These are phyloP conservation scores for Clarireedia homoeocarpa DNA, from an alignment of 2,329 filamentous ascomycete genomes.

Conservation along the genomic window DNA sequence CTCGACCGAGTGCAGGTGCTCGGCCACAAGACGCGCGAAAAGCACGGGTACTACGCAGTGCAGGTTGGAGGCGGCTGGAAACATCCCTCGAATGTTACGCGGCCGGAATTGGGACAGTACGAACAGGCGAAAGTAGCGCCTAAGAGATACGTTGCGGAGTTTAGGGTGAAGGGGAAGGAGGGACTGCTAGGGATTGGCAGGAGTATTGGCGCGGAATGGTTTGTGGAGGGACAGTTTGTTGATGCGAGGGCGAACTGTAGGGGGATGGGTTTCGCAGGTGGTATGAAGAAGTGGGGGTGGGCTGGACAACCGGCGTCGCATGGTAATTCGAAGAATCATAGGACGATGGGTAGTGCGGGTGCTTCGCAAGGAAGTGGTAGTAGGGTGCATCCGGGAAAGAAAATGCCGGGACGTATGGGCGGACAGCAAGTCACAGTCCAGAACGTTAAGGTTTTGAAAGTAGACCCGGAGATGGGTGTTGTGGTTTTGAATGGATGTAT, in stretches of 20 bases:
- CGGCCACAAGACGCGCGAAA: conserved; percentile 70
- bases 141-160: conserved; percentile 79
- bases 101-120: conserved; percentile 81
- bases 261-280: conserved; percentile 92
- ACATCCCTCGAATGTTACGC: conserved; percentile 67
- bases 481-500: conserved; percentile 83
- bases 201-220: conserved; percentile 79
- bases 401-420: conserved; percentile 96
- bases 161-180: conserved; percentile 65
- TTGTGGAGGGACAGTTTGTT: conserved; percentile 81
- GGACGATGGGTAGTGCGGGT: conserved; percentile 83
- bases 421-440: conserved; percentile 81
- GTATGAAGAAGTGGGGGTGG: conserved; percentile 95
- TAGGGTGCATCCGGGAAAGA: conserved; percentile 89
- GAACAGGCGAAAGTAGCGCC: conserved; percentile 73
- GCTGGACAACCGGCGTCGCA: conserved; percentile 82
- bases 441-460: conserved; percentile 82
- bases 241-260: conserved; percentile 73
- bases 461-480: conserved; percentile 79
- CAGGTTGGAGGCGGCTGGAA: conserved; percentile 77
- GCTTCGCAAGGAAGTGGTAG: conserved; percentile 88
- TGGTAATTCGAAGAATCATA: conserved; percentile 91
- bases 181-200: conserved; percentile 72
- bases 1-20: conserved; percentile 88
- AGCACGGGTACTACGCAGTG: conserved; percentile 89